Conservation (phyloP, 495 filamentous ascomycete species). For the Tricharina praecox region DNA sequence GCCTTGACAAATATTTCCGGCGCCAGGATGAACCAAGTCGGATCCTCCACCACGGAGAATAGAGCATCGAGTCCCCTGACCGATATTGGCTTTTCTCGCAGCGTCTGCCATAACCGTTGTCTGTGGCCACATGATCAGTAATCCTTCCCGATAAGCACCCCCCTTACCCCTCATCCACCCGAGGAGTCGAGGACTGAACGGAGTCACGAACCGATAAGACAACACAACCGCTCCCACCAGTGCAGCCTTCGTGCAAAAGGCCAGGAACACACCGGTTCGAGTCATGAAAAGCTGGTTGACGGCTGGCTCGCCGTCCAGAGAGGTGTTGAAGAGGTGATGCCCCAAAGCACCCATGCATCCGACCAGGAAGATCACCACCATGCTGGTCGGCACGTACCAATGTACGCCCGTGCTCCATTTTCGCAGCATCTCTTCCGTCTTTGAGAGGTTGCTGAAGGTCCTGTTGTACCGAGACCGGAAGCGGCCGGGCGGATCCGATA, state of each 20-base stretch:
- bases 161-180: no score
- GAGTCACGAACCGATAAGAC: conserved; percentile 22
- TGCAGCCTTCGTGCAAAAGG: conserved; percentile 29
- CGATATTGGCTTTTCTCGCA: conserved; percentile 28
- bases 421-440: conserved; percentile 11
- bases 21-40: conserved; percentile 24
- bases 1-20: conserved; percentile 27
- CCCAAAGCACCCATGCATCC: conserved; percentile 27
- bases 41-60: conserved; percentile 30
- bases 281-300: conserved; percentile 27
- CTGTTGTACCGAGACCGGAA: not conserved
- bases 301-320: conserved; percentile 27
- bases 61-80: conserved; percentile 28
- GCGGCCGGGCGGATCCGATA: not conserved
- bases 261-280: conserved; percentile 29
- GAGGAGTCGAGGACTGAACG: not conserved
- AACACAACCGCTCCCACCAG: conserved; percentile 29
- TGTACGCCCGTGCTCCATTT: conserved; percentile 28
- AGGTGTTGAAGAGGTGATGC: conserved; percentile 29
- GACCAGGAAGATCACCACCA: conserved; percentile 25
- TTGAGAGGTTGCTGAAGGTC: not conserved
- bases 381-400: conserved; percentile 28
- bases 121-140: no score
- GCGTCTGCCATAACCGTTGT: conserved; percentile 30
- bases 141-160: no score